phyloP scores from a whole-genome alignment of 192 early-diverging fungal species.

The Allomyces macrogynus region DNA sequence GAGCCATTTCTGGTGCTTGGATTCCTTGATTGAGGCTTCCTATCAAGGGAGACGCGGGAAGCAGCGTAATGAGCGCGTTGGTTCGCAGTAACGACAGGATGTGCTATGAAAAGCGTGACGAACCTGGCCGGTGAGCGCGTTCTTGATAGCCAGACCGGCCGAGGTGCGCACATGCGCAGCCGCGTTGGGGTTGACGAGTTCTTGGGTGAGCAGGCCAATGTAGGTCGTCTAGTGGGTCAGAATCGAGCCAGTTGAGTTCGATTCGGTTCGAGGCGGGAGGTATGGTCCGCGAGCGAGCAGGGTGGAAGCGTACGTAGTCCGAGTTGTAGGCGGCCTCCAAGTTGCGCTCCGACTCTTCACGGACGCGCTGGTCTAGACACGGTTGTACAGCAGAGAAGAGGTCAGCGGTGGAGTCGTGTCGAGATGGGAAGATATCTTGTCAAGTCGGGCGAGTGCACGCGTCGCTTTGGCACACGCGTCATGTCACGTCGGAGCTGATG shows the following conservation, averaged over 20 bases:
- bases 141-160: slow-evolving; percentile 86
- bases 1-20: slow-evolving; percentile 44
- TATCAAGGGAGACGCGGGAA: slow-evolving; percentile 2
- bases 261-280: not conserved
- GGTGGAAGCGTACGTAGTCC: not conserved
- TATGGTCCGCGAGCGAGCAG: not conserved
- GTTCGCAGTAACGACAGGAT: not conserved
- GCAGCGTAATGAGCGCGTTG: slow-evolving; percentile 1
- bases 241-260: not conserved
- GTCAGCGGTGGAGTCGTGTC: not conserved
- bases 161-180: slow-evolving; percentile 42
- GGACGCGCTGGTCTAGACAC: not conserved
- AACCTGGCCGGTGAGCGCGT: slow-evolving; percentile 72
- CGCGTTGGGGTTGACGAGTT: slow-evolving; percentile 59
- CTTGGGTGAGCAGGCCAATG: slow-evolving; percentile 39
- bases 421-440: not conserved
- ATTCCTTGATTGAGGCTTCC: slow-evolving; percentile 28
- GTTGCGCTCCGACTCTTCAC: not conserved
- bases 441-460: not conserved
- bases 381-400: not conserved
- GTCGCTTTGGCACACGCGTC: no score
- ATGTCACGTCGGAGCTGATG: no score
- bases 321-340: not conserved
- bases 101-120: slow-evolving; percentile 5
- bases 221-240: slow-evolving; percentile 18